Percentiles rank a stretch among this genome's conserved stretches.
Conservation (phyloP, 23 red algal genomes). For the Agarophyton chilense region DNA sequence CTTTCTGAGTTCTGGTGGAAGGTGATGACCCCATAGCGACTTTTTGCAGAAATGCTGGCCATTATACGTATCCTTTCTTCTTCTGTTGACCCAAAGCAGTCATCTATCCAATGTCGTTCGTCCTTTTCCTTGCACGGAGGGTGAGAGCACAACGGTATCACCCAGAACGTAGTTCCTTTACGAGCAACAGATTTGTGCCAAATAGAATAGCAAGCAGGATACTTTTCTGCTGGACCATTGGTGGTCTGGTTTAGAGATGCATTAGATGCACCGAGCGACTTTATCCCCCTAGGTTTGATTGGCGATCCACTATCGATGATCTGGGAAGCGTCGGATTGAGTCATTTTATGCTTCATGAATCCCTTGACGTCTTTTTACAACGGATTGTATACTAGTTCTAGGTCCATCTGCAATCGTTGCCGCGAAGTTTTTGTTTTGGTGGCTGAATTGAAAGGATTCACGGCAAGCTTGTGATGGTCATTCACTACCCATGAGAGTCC, state of each 20-base stretch:
- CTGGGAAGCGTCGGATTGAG: constrained; percentile 5
- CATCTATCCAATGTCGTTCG: constrained; percentile 2
- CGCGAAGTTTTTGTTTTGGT: background rate
- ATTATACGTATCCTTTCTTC: background rate
- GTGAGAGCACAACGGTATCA: background rate
- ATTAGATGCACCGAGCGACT: background rate
- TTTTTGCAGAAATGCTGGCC: background rate
- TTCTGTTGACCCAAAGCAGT: background rate
- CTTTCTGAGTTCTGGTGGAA: background rate
- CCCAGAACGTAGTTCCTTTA: too few species aligned
- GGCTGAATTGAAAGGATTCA: constrained; percentile 27
- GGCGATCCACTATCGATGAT: constrained; percentile 21
- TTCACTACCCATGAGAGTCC: constrained; percentile 8
- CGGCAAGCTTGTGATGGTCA: background rate
- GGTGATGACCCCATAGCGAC: background rate
- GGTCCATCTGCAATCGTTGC: constrained; percentile 17
- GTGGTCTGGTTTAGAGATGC: background rate
- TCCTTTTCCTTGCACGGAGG: background rate
- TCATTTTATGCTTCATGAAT: constrained; percentile 21
- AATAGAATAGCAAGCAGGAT: background rate
- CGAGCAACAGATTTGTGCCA: too few species aligned
- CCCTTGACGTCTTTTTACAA: constrained; percentile 31
- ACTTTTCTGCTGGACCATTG: background rate
- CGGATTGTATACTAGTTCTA: background rate
- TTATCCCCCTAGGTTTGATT: background rate